Conservation (phyloP, 1,284 basidiomycete species). For the Meira miltonrushii region DNA sequence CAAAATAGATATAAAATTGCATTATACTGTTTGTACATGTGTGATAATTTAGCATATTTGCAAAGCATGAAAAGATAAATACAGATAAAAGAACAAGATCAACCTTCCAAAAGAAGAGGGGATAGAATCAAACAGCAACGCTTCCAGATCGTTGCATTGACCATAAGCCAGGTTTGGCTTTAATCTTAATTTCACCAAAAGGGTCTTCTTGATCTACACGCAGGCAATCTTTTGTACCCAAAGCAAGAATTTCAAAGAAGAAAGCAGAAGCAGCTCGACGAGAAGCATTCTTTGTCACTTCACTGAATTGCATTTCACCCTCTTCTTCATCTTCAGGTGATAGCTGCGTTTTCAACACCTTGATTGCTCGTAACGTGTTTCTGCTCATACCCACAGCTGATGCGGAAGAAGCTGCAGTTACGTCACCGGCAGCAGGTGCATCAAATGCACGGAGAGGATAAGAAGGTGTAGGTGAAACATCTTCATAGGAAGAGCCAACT, state of each 20-base stretch:
- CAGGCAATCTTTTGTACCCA: constrained; percentile 85
- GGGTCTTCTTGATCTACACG: constrained; percentile 65
- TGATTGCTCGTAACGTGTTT: constrained; percentile 82
- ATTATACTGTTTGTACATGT: neutral
- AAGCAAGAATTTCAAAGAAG: constrained; percentile 93
- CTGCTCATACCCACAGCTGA: constrained; percentile 65
- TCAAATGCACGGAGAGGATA: constrained; percentile 82
- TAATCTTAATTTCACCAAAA: constrained; percentile 80
- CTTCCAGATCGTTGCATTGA: neutral
- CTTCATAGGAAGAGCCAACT: constrained; percentile 43
- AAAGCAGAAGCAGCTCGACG: constrained; percentile 86
- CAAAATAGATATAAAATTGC: neutral
- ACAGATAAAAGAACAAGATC: neutral
- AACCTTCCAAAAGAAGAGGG: neutral
- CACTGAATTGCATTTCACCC: constrained; percentile 64
- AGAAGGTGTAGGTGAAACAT: constrained; percentile 64
- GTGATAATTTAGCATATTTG: neutral
- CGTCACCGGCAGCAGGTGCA: constrained; percentile 53
- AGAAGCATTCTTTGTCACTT: constrained; percentile 73
- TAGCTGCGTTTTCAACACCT: constrained; percentile 73
- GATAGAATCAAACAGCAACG: neutral
- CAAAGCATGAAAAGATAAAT: constrained; percentile 2
- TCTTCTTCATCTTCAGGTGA: constrained; percentile 13
- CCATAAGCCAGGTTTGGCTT: constrained; percentile 71
- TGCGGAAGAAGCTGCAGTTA: neutral